Base-by-base conservation (phyloP, 1,284 basidiomycete genomes). In the Sparassis latifolia region DNA sequence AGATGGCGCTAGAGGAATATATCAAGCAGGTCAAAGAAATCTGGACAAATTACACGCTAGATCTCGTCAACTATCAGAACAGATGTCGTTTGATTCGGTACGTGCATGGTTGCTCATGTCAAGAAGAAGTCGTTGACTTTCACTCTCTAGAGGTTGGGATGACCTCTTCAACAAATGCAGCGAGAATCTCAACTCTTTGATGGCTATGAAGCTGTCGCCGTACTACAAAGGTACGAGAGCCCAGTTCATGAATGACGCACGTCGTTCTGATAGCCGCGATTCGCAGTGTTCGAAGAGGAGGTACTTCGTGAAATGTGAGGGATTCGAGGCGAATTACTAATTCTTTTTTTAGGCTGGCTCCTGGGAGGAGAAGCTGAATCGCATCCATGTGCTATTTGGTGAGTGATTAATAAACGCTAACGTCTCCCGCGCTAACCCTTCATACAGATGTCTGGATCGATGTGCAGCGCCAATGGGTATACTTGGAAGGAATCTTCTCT, bases 381-480 rank as follows among this genome's bases (percentile, higher is more conserved):
- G 92, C 31, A 88, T 97, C 35, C 93, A 97, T 59, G 92, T 97
- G 31, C 79, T 99, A 10, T 99, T 99, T 65, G 95, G 89, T 89
- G 55, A 61, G 77, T 66, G 12, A 4, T n/a, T 38, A 10, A 9
- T 9, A 4, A 5, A 4, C 20, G 12, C 12, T 2, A 2, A 4
- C 10, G 37, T 29, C 45, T 44, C 5, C 42, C 29, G 2, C 12
- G 3, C 44, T 31, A 6, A 51, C 43, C 41, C n/a, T 37, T 42
- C 52, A 55, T 31, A 5, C 58, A 91, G 91, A 99, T 68, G 89
- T 98, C 38, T 99, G 97, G 97, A 97, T 98, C 60, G 97, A 99
- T 59, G 97, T 99, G 10, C 97, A 99, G 64, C 84, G 97, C 3
- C 97, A 99, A 74, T 99, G 97, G 97, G 97, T 99, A 1, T 99